Evolutionary conservation across 2,329 filamentous ascomycete species (phyloP), one percentile per base, ranked within the genome.

Genomic region (Talaromyces marneffei): DNA sequence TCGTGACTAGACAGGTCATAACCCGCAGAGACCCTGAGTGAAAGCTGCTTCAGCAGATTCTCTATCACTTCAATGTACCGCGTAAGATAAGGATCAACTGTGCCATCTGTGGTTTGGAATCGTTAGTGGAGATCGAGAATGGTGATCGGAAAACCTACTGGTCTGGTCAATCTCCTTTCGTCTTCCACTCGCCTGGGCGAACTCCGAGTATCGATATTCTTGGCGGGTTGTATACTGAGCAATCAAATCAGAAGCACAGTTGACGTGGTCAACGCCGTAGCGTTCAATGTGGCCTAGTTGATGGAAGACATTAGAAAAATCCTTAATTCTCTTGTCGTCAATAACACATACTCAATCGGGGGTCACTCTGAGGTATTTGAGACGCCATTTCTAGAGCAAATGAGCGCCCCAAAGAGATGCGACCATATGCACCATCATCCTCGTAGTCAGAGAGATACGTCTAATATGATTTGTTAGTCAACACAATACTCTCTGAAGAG

Each of bases 201-300:
- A 84, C 71, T 96, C 91, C 10, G 91, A 86, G 70, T 93, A 93
- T 61, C 92, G 87, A 74, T 99, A 99, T 71, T 96, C 92, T 72
- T 99, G 95, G 39, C 94, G 89, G 27, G 92, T 95, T 3, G 93
- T 97, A 73, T 99, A 99, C 71, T 99, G 93, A 1, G 94, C 92
- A 71, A 99, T 86, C 69, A 99, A 96, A 72, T 97, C 93, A 2
- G 94, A 97, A 0, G 91, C 92, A 10, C 92, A 92, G 72, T 97
- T 96, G 72, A 97, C 88, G 64, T 85, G 85, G 59, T 85, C 85
- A 53, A 88, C 85, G 18, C 88, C 87, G 65, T 90, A 83, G 37
- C 83, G 83, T 66, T 95, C 90, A 54, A 99, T 86, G 6, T 91
- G 92, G 16, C 76, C 77, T 75, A 57, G 46, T 44, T 33, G 4